phyloP scores from a whole-genome alignment of 768 basidiomycete species.

The Pleurotus eryngii region DNA sequence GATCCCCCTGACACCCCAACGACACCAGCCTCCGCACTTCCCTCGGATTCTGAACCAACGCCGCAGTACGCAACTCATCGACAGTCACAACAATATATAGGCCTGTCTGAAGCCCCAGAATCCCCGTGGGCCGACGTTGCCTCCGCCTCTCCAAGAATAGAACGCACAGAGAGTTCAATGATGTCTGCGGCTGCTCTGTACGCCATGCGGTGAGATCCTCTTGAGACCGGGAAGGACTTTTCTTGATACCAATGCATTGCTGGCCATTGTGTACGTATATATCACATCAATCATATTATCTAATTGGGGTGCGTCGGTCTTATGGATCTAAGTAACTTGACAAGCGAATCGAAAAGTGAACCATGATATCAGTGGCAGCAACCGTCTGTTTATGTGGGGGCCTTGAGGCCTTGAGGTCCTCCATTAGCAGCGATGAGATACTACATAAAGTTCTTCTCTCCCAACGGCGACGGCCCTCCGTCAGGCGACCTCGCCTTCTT shows the following conservation, averaged over 20 bases:
- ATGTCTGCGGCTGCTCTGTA: not conserved
- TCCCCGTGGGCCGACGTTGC: slow-evolving; percentile 23
- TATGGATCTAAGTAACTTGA: too few species aligned
- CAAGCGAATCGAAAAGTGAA: too few species aligned
- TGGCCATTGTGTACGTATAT: too few species aligned
- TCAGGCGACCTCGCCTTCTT: slow-evolving; percentile 29
- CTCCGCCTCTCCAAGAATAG: slow-evolving; percentile 2
- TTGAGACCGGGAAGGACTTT: too few species aligned
- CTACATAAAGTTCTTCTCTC: slow-evolving; percentile 62
- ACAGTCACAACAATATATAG: not conserved
- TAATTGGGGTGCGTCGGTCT: too few species aligned
- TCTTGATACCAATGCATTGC: too few species aligned
- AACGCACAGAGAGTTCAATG: not conserved
- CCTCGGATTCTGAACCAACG: slow-evolving; percentile 10
- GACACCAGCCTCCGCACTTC: not conserved
- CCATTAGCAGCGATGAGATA: slow-evolving; percentile 33
- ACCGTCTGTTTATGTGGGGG: too few species aligned
- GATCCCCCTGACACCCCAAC: not conserved
- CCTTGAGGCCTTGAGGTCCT: too few species aligned
- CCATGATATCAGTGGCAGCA: too few species aligned
- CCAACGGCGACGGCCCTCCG: slow-evolving; percentile 22
- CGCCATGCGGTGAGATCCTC: not conserved
- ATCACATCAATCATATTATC: too few species aligned
- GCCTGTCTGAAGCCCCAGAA: slow-evolving; percentile 7
- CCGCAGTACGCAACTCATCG: slow-evolving; percentile 7